phyloP scores from a whole-genome alignment of 768 basidiomycete species.

The Thelephora ganbajun region DNA sequence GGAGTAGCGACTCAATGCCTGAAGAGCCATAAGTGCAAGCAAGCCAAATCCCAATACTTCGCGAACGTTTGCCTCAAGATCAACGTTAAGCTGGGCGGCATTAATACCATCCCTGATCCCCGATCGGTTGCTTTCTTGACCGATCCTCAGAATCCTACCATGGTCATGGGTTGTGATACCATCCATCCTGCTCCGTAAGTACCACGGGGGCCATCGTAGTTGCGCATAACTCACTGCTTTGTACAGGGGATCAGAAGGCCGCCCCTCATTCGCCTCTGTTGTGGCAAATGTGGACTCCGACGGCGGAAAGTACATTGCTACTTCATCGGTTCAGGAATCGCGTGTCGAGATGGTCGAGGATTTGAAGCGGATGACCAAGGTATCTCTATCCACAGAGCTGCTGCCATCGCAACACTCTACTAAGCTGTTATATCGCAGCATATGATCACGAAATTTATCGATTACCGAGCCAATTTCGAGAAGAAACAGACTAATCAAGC shows the following conservation, averaged over 20 bases:
- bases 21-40: conserved; percentile 48
- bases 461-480: conserved; percentile 42
- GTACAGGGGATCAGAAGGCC: conserved; percentile 42
- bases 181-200: conserved; percentile 59
- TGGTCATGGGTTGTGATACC: conserved; percentile 78
- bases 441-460: conserved; percentile 41
- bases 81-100: conserved; percentile 76
- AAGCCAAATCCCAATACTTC: conserved; percentile 64
- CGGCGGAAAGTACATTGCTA: conserved; percentile 55
- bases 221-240: background rate
- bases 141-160: conserved; percentile 60
- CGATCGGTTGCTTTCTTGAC: conserved; percentile 48
- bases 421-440: conserved; percentile 21
- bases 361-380: conserved; percentile 50
- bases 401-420: background rate
- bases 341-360: conserved; percentile 70
- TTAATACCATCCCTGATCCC: conserved; percentile 66
- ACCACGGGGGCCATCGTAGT: background rate
- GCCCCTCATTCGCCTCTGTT: conserved; percentile 70
- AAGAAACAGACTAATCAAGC: conserved; percentile 24
- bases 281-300: conserved; percentile 72
- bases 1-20: conserved; percentile 75
- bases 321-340: conserved; percentile 50
- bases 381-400: conserved; percentile 11
- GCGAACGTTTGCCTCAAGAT: conserved; percentile 78